A percentile compares a stretch with the other conserved stretches of the same genome.
These are phyloP conservation scores for Calocera cornea DNA, from an alignment of 768 basidiomycete species.

Conservation along the genomic window DNA sequence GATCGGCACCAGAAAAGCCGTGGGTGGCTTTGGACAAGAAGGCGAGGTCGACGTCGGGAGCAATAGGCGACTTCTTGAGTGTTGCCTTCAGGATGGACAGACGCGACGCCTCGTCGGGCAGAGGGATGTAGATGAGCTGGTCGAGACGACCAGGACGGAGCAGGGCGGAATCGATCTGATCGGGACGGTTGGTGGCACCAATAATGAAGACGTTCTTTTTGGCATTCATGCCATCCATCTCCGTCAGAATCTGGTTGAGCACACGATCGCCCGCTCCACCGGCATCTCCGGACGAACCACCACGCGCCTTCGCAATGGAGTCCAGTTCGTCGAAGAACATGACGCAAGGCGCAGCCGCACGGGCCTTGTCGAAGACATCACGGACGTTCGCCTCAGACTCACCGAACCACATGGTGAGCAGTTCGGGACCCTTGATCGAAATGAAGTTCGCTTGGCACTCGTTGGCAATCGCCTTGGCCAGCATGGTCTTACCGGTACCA, in stretches of 20 bases:
- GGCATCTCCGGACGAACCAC: conserved; percentile 64
- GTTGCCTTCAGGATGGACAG: conserved; percentile 80
- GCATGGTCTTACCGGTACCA: conserved; percentile 97
- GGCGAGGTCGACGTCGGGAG: conserved; percentile 62
- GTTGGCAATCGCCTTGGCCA: conserved; percentile 98
- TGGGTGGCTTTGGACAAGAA: conserved; percentile 89
- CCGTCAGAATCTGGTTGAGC: conserved; percentile 89
- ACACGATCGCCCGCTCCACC: conserved; percentile 98
- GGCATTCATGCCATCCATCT: conserved; percentile 97
- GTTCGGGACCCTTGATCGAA: conserved; percentile 97
- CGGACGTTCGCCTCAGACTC: conserved; percentile 99
- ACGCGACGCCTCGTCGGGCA: conserved; percentile 88
- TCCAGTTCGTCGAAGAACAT: conserved; percentile 99
- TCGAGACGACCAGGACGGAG: conserved; percentile 97
- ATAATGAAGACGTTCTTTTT: conserved; percentile 99
- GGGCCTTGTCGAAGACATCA: conserved; percentile 98
- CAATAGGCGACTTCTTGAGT: conserved; percentile 84
- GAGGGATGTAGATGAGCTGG: conserved; percentile 97
- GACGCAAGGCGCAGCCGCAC: conserved; percentile 96
- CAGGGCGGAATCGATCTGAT: conserved; percentile 86
- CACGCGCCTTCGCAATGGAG: conserved; percentile 96
- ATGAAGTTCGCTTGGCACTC: conserved; percentile 99
- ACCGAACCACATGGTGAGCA: conserved; percentile 99
- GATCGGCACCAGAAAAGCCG: conserved; percentile 98
- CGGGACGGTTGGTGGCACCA: conserved; percentile 91